Percentiles rank a stretch among this genome's conserved stretches.
Evolutionary conservation across 192 early-diverging fungal species (phyloP).

Genomic region (Coemansia sp.): DNA sequence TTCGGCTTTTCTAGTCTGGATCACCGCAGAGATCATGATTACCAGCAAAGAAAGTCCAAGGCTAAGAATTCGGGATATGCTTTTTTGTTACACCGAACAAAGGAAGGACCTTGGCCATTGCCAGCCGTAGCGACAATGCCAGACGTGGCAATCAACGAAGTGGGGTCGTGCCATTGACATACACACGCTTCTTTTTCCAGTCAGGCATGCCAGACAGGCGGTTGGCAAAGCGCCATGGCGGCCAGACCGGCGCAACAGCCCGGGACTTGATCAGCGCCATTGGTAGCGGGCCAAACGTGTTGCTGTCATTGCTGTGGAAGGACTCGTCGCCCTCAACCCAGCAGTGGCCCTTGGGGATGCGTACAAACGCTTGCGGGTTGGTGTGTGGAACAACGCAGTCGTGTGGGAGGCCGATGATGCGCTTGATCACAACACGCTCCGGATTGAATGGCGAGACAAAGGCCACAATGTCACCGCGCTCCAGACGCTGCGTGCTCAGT

Average conservation of each 20-base stretch:
- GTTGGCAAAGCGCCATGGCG: conserved; percentile 63
- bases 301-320: conserved; percentile 81
- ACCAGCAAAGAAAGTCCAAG: no score
- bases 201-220: conserved; percentile 42
- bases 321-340: conserved; percentile 88
- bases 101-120: neutral
- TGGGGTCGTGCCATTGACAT: conserved; percentile 17
- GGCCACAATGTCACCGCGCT: conserved; percentile 71
- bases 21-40: no score
- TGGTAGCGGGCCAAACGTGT: conserved; percentile 74
- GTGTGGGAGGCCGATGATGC: conserved; percentile 80
- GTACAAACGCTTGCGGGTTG: conserved; percentile 44
- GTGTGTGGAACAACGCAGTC: conserved; percentile 60
- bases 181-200: conserved; percentile 44
- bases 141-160: neutral
- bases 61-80: no score
- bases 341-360: conserved; percentile 75
- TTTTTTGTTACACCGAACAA: no score
- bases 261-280: conserved; percentile 66
- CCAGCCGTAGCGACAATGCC: neutral
- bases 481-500: conserved; percentile 40
- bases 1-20: no score
- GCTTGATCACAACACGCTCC: conserved; percentile 72
- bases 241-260: conserved; percentile 66
- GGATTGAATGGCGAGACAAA: conserved; percentile 69